Percentiles rank a stretch among this genome's conserved stretches.
phyloP scores from a whole-genome alignment of 129 eudicot species.

The Tagetes patula region DNA sequence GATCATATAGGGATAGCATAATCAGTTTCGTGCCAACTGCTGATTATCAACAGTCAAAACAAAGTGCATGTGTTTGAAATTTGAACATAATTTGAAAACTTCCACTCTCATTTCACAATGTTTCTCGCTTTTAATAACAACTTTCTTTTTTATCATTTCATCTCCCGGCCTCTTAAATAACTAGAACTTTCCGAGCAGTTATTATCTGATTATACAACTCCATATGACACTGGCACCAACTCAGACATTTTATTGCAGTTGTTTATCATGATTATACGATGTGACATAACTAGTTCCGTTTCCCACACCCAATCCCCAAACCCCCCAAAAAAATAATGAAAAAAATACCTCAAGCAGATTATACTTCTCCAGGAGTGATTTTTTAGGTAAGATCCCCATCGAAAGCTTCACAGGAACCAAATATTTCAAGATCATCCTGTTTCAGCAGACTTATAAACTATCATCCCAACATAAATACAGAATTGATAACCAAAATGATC shows the following conservation, averaged over 20 bases:
- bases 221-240: background rate
- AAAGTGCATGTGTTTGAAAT: background rate
- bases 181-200: background rate
- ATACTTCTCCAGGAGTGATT: constrained; percentile 62
- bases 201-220: background rate
- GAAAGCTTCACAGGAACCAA: constrained; percentile 98
- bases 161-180: background rate
- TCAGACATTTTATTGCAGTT: background rate
- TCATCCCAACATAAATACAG: background rate
- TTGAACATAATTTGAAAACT: background rate
- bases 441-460: constrained; percentile 24
- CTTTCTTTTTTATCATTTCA: background rate
- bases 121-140: background rate
- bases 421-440: constrained; percentile 95
- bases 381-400: constrained; percentile 81
- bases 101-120: background rate
- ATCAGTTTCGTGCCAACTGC: background rate
- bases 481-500: background rate
- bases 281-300: background rate
- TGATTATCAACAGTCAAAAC: background rate
- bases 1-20: no score
- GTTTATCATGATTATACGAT: background rate
- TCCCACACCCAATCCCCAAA: background rate
- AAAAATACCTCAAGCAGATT: constrained; percentile 68
- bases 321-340: background rate